Evolutionary conservation across 2,329 filamentous ascomycete species (phyloP).

Genomic region (Dothistroma pini): DNA sequence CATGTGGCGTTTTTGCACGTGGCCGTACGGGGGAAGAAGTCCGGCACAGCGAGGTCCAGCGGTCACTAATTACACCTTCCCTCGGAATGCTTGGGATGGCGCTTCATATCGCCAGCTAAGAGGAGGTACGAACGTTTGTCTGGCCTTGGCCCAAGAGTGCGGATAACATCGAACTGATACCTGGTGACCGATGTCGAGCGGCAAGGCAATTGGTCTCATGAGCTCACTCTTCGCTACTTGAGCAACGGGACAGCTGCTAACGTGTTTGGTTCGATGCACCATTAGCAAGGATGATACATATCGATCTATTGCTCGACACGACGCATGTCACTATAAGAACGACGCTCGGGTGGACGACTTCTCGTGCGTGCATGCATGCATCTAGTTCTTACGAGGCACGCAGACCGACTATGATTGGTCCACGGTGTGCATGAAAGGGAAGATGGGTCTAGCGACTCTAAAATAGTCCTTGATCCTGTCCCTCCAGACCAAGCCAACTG

Average conservation of each 20-base stretch:
- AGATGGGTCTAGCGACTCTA: not conserved
- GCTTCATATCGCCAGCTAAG: not conserved
- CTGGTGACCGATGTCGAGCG: too few species aligned
- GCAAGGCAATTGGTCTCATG: not conserved
- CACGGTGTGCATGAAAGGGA: not conserved
- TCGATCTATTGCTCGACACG: not conserved
- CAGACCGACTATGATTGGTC: not conserved
- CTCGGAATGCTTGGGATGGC: conserved; percentile 1
- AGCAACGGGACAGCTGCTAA: not conserved
- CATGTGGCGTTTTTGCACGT: not conserved
- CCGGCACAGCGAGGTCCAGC: not conserved
- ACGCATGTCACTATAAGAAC: not conserved
- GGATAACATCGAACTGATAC: not conserved
- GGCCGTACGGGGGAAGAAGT: not conserved
- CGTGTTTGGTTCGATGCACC: not conserved
- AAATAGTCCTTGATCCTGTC: not conserved
- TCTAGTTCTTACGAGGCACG: not conserved
- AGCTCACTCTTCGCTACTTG: not conserved
- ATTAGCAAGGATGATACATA: not conserved
- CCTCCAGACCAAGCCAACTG: not conserved
- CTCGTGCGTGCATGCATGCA: conserved; percentile 1
- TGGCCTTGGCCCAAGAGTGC: not conserved
- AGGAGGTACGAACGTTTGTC: conserved; percentile 3
- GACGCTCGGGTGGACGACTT: not conserved
- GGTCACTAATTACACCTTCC: not conserved